A percentile compares a stretch with the other conserved stretches of the same genome.
These are phyloP conservation scores for Myxozyma melibiosi DNA, from an alignment of 805 yeast genomes.

Conservation along the genomic window DNA sequence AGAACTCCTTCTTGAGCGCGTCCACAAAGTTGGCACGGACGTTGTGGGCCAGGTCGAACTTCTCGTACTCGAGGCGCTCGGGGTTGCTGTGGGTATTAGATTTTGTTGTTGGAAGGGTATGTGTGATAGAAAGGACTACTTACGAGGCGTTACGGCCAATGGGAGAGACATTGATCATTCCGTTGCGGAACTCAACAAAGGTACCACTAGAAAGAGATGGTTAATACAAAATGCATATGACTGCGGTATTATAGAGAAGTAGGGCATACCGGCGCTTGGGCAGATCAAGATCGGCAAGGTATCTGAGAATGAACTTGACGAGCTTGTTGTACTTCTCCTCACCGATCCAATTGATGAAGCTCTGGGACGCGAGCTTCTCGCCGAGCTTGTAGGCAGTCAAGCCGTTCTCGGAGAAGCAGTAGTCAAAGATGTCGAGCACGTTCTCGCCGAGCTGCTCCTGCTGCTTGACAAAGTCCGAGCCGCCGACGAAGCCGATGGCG, in stretches of 20 bases:
- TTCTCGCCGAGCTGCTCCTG: conserved; percentile 86
- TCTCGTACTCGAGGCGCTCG: conserved; percentile 92
- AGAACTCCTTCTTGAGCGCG: conserved; percentile 80
- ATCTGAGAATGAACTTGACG: conserved; percentile 79
- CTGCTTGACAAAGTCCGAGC: conserved; percentile 92
- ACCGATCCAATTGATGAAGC: conserved; percentile 94
- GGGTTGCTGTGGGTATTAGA: conserved; percentile 48
- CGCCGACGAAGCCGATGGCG: conserved; percentile 97
- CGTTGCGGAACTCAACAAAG: conserved; percentile 97
- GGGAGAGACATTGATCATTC: conserved; percentile 98
- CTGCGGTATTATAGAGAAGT: neutral
- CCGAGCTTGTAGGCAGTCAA: conserved; percentile 95
- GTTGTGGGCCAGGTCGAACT: conserved; percentile 75
- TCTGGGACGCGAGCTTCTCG: conserved; percentile 83
- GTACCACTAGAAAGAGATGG: conserved; percentile 62
- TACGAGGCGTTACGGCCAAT: conserved; percentile 94
- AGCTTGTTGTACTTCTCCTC: conserved; percentile 90
- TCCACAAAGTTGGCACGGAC: conserved; percentile 82
- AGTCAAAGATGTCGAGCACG: conserved; percentile 81
- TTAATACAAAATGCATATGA: neutral
- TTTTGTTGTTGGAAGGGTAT: no score
- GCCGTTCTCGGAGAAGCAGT: conserved; percentile 96
- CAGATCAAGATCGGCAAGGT: conserved; percentile 81
- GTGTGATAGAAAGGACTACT: neutral
- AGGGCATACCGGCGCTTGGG: conserved; percentile 75